Evolutionary conservation across 148 eudicot species (phyloP).

Genomic region (Drosera capensis): DNA sequence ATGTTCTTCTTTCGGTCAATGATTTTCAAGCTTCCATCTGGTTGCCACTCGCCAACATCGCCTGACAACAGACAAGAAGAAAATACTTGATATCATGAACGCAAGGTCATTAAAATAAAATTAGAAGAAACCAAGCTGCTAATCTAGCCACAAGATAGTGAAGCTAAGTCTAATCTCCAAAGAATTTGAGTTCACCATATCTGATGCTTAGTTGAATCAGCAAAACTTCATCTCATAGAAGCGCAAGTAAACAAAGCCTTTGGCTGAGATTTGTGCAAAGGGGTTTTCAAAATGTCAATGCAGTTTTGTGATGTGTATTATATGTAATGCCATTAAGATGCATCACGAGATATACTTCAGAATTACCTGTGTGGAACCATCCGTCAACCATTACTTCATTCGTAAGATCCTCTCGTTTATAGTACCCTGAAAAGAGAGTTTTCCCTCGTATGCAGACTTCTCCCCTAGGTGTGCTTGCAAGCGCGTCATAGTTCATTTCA

Average conservation of each 20-base stretch:
- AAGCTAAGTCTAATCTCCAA: no score
- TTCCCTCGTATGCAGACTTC: constrained; percentile 79
- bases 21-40: constrained; percentile 84
- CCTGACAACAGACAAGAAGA: no score
- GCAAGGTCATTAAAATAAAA: no score
- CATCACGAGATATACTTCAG: not conserved
- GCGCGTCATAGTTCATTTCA: constrained; percentile 92
- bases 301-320: no score
- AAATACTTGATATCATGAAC: no score
- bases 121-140: no score
- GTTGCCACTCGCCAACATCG: constrained; percentile 98
- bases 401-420: constrained; percentile 91
- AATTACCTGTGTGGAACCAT: constrained; percentile 92
- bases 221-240: not conserved
- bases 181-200: no score
- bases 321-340: not conserved
- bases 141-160: no score
- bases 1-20: constrained; percentile 95
- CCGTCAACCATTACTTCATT: constrained; percentile 84
- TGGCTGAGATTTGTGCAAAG: no score
- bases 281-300: no score
- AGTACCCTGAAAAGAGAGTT: constrained; percentile 80
- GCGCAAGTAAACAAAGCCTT: no score
- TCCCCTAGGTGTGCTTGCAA: constrained; percentile 59
- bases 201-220: constrained; percentile 9